phyloP scores from a whole-genome alignment of 2,329 filamentous ascomycete genomes.

The Alternaria postmessia region DNA sequence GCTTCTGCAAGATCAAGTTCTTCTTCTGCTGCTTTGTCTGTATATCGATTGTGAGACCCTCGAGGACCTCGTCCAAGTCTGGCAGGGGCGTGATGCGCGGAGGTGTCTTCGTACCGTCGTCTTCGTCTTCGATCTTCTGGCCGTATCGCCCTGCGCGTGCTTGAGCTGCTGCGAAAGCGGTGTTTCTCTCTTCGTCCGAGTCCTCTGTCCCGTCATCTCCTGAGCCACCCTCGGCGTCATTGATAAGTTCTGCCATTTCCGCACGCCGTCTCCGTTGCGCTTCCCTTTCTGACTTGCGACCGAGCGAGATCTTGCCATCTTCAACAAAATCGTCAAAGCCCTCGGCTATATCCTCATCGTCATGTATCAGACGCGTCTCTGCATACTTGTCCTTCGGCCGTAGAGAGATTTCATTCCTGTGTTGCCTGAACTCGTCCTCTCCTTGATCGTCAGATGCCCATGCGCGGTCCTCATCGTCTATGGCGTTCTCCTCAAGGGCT shows the following conservation, averaged over 20 bases:
- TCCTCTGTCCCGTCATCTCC: conserved; percentile 76
- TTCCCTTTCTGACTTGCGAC: conserved; percentile 79
- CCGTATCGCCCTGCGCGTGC: conserved; percentile 86
- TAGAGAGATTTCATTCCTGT: conserved; percentile 56
- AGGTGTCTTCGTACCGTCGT: conserved; percentile 65
- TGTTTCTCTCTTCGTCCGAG: conserved; percentile 69
- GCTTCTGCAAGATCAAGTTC: conserved; percentile 65
- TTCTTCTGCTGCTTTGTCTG: conserved; percentile 68
- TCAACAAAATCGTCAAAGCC: conserved; percentile 93
- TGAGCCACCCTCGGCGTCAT: conserved; percentile 74
- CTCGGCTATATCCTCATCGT: conserved; percentile 92
- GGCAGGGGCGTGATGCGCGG: conserved; percentile 82
- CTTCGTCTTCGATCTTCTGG: conserved; percentile 55
- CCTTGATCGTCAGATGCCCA: conserved; percentile 51
- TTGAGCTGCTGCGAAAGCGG: conserved; percentile 87
- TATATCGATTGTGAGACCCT: conserved; percentile 68
- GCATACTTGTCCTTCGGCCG: conserved; percentile 68
- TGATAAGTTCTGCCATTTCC: conserved; percentile 85
- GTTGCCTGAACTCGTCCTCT: conserved; percentile 51
- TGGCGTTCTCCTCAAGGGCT: conserved; percentile 72
- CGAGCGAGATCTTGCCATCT: conserved; percentile 80
- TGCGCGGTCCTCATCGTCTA: conserved; percentile 58
- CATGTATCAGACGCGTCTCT: conserved; percentile 76
- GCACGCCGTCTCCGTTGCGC: conserved; percentile 70
- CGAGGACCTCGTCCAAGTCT: conserved; percentile 72